Conservation (phyloP, 2,329 filamentous ascomycete genomes). For the Tolypocladium nubicola region DNA sequence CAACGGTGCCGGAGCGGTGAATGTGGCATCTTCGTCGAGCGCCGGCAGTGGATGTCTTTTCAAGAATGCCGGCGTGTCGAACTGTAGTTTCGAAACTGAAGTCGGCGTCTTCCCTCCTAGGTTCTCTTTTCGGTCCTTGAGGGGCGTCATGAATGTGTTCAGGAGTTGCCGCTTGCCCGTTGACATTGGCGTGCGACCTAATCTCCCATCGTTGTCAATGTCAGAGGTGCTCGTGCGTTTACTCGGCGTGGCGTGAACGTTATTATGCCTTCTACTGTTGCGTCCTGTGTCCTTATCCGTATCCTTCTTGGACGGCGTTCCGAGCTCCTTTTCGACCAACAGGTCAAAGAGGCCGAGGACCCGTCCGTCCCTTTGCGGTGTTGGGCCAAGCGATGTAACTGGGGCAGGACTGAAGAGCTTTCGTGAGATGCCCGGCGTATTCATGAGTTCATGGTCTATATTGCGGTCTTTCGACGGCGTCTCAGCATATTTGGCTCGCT, state of each 20-base stretch:
- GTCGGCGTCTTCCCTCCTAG: slow-evolving; percentile 31
- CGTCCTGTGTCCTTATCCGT: slow-evolving; percentile 14
- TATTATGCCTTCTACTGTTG: slow-evolving; percentile 3
- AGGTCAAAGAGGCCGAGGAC: slow-evolving; percentile 71
- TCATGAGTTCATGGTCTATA: slow-evolving; percentile 32
- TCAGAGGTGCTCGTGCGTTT: slow-evolving; percentile 25
- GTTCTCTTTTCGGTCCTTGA: slow-evolving; percentile 36
- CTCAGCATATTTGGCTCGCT: slow-evolving; percentile 34
- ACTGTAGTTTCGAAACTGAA: slow-evolving; percentile 44
- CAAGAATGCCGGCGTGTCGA: slow-evolving; percentile 66
- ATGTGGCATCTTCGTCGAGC: slow-evolving; percentile 45
- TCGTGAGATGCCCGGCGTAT: slow-evolving; percentile 45
- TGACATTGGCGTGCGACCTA: slow-evolving; percentile 41
- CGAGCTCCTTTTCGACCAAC: slow-evolving; percentile 39
- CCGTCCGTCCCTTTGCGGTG: slow-evolving; percentile 67
- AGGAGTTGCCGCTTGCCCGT: slow-evolving; percentile 50
- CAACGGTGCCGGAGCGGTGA: slow-evolving; percentile 36
- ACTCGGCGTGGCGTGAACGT: slow-evolving; percentile 33
- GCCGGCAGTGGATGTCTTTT: slow-evolving; percentile 33
- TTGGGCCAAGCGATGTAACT: slow-evolving; percentile 60
- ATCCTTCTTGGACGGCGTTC: slow-evolving; percentile 36
- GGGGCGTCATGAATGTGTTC: slow-evolving; percentile 55
- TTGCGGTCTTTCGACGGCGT: slow-evolving; percentile 34
- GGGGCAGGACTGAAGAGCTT: slow-evolving; percentile 49
- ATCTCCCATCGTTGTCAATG: slow-evolving; percentile 17